Evolutionary conservation across 2,329 filamentous ascomycete species (phyloP).

Genomic region (Orbilia javanica): DNA sequence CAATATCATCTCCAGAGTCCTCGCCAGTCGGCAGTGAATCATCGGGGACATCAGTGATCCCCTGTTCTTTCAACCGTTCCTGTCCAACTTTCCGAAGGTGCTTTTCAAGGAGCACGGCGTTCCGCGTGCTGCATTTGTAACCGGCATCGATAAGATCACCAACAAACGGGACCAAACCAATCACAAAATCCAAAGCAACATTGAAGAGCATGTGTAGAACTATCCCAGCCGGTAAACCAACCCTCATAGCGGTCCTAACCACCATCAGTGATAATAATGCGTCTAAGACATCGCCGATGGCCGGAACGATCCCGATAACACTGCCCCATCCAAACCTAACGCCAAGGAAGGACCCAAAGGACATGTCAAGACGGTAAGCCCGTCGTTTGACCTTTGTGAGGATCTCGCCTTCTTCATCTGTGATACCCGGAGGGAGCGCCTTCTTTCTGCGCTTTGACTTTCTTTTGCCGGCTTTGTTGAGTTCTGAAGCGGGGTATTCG

Average conservation of each 20-base stretch:
- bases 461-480: constrained; percentile 65
- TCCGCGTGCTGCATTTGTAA: constrained; percentile 79
- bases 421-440: constrained; percentile 84
- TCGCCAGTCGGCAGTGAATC: constrained; percentile 37
- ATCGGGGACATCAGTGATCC: constrained; percentile 32
- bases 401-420: constrained; percentile 82
- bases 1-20: constrained; percentile 43
- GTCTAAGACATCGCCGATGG: constrained; percentile 81
- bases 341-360: constrained; percentile 83
- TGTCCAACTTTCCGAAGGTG: constrained; percentile 77
- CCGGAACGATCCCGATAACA: constrained; percentile 85
- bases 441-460: constrained; percentile 88
- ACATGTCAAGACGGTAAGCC: constrained; percentile 87
- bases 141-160: constrained; percentile 81
- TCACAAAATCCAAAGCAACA: constrained; percentile 77
- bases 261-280: constrained; percentile 80
- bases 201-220: constrained; percentile 83
- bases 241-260: constrained; percentile 79
- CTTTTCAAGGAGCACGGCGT: constrained; percentile 77
- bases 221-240: constrained; percentile 76
- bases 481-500: constrained; percentile 74
- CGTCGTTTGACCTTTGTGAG: constrained; percentile 87
- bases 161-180: constrained; percentile 80
- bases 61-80: constrained; percentile 63
- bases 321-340: constrained; percentile 90